A percentile compares a stretch with the other conserved stretches of the same genome.
These are phyloP conservation scores for Aspergillus sojae DNA, from an alignment of 2,329 filamentous ascomycete genomes.

Conservation along the genomic window DNA sequence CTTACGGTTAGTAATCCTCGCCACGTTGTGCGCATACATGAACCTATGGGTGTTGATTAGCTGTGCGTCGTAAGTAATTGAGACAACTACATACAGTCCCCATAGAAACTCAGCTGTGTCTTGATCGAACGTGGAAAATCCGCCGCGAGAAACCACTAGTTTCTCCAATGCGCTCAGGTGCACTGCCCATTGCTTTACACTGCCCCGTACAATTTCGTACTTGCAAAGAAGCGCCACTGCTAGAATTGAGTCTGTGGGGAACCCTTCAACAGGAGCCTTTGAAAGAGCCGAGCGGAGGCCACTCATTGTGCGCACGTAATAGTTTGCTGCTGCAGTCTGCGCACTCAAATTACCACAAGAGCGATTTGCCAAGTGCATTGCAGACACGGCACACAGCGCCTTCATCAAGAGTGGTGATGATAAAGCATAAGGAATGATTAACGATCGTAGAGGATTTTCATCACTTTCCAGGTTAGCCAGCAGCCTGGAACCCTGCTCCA, in stretches of 20 bases:
- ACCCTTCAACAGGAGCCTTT: conserved; percentile 15
- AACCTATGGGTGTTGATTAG: conserved; percentile 25
- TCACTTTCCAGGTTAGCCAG: conserved; percentile 41
- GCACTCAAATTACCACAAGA: conserved; percentile 24
- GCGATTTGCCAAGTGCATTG: conserved; percentile 40
- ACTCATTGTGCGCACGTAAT: conserved; percentile 38
- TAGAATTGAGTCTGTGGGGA: conserved; percentile 37
- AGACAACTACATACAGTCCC: conserved; percentile 32
- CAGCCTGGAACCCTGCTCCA: conserved; percentile 37
- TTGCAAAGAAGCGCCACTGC: conserved; percentile 42
- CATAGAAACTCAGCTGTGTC: conserved; percentile 37
- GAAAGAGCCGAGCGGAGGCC: conserved; percentile 33
- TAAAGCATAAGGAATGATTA: conserved; percentile 40
- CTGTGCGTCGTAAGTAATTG: background rate
- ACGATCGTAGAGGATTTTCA: conserved; percentile 38
- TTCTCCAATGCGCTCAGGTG: conserved; percentile 39
- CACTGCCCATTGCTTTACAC: conserved; percentile 42
- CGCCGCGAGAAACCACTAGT: conserved; percentile 37
- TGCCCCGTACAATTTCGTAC: conserved; percentile 42
- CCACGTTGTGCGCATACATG: conserved; percentile 38
- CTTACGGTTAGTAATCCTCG: conserved; percentile 36
- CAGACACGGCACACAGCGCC: conserved; percentile 41
- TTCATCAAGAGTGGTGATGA: conserved; percentile 40
- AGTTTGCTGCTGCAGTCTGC: conserved; percentile 34
- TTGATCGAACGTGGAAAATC: conserved; percentile 30